Base-by-base conservation (phyloP, 2,329 filamentous ascomycete genomes). In the Aspergillus sp. region DNA sequence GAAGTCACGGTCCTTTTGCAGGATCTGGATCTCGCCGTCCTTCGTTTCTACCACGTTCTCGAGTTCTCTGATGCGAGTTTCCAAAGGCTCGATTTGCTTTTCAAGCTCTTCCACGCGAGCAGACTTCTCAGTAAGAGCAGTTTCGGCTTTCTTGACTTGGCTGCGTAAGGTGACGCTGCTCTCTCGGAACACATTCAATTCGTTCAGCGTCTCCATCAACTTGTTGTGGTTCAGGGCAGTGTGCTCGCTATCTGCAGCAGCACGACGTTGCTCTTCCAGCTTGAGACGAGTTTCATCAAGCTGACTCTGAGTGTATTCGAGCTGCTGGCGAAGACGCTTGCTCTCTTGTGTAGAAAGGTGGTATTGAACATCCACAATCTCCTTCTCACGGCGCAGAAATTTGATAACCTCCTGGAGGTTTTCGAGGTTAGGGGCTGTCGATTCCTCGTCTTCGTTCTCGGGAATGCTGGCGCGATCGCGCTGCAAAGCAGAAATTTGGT, bases 331-430 rank as follows among this genome's bases (percentile, higher is more conserved):
- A 40, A 96, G 74, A 49, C 94, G 85, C 73, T 95, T 95, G 49
- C 85, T 81, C 72, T 99, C 94, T 63, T 95, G 90, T 0, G 86
- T 81, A 63, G 93, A 92, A 42, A 97, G 79, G 61, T 96, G 92
- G 63, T 91, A 89, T 65, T 97, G 93, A n/a, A 96, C 90, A 62
- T 99, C 93, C 8, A 96, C 82, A 59, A 99, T 97, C 68, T 97
- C 94, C 77, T 97, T 99, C 74, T 99, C 95, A 40, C 90, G 88
- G 43, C 93, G 87, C 55, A 99, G 78, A 70, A 94, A 99, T 56
- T 84, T 88, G 73, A 95, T 95, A 51, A 99, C 83, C 65, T 97
- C 93, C 56, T 94, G 88, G 9, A 96, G 82, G 49, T 89, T 89
- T 59, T 90, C 89, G 9, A 86, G 76, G 38, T 83, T 84, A 4